A percentile compares a stretch with the other conserved stretches of the same genome.
Evolutionary conservation across 2,329 filamentous ascomycete species (phyloP).

Genomic region (Aspergillus latus): DNA sequence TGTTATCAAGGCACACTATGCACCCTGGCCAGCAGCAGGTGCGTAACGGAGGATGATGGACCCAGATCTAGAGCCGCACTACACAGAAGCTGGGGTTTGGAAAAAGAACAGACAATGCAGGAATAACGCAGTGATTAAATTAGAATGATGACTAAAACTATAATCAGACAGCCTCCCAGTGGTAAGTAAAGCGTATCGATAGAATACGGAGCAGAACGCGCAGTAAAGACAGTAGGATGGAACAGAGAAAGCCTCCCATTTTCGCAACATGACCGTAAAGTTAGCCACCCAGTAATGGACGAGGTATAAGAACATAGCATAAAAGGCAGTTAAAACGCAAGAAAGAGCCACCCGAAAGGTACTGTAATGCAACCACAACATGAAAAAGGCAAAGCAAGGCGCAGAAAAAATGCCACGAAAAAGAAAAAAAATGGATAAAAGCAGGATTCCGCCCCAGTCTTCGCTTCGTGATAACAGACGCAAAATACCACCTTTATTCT

Average conservation of each 20-base stretch:
- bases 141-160: slow-evolving; percentile 18
- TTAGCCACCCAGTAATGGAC: slow-evolving; percentile 13
- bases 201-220: not conserved
- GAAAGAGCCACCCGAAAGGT: slow-evolving; percentile 23
- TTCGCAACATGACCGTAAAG: slow-evolving; percentile 15
- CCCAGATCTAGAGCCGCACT: not conserved
- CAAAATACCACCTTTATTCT: slow-evolving; percentile 13
- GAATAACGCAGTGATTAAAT: slow-evolving; percentile 11
- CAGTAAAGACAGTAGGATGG: slow-evolving; percentile 15
- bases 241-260: slow-evolving; percentile 12
- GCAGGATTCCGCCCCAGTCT: slow-evolving; percentile 22
- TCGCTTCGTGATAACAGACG: slow-evolving; percentile 18
- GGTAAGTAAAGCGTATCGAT: slow-evolving; percentile 16
- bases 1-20: too few species aligned
- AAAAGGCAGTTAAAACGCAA: slow-evolving; percentile 22
- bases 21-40: too few species aligned
- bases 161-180: slow-evolving; percentile 45
- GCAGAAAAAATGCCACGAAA: slow-evolving; percentile 1
- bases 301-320: not conserved
- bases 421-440: slow-evolving; percentile 5
- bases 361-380: slow-evolving; percentile 16
- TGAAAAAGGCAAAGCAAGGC: not conserved
- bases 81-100: slow-evolving; percentile 1
- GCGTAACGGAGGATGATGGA: too few species aligned
- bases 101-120: slow-evolving; percentile 6